Conservation (phyloP, 2,329 filamentous ascomycete genomes). For the Tolypocladium sp. region DNA sequence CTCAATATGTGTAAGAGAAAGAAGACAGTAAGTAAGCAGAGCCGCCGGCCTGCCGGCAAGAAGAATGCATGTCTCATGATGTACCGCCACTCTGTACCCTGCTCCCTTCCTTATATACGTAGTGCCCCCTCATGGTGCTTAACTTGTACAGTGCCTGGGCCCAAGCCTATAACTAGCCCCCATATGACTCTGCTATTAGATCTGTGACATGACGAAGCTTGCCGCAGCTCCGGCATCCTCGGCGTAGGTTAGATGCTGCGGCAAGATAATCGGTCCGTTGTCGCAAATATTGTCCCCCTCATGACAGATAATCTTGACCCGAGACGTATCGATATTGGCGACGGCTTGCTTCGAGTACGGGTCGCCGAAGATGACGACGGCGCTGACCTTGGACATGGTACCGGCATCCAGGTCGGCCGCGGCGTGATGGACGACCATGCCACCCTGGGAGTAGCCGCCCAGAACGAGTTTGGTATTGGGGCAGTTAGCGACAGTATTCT, state of each 20-base stretch:
- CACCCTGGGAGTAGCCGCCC: slow-evolving; percentile 19
- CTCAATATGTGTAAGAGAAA: background rate
- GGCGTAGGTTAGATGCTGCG: slow-evolving; percentile 17
- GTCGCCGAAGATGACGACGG: slow-evolving; percentile 23
- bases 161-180: background rate
- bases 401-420: slow-evolving; percentile 11
- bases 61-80: background rate
- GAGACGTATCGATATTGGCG: slow-evolving; percentile 10
- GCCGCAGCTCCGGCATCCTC: slow-evolving; percentile 13
- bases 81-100: background rate
- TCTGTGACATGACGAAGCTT: slow-evolving; percentile 8
- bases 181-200: background rate
- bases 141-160: background rate
- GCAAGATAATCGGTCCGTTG: slow-evolving; percentile 15
- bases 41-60: background rate
- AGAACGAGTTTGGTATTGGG: slow-evolving; percentile 14
- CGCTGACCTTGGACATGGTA: slow-evolving; percentile 14
- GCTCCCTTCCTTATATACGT: background rate
- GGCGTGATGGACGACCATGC: slow-evolving; percentile 16
- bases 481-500: slow-evolving; percentile 17
- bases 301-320: slow-evolving; percentile 15
- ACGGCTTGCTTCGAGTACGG: slow-evolving; percentile 12
- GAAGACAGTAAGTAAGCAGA: too few species aligned
- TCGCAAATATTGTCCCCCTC: slow-evolving; percentile 18
- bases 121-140: background rate